Conservation (phyloP, 805 yeast species). For the Cyberlindnera euphorbiiphila region DNA sequence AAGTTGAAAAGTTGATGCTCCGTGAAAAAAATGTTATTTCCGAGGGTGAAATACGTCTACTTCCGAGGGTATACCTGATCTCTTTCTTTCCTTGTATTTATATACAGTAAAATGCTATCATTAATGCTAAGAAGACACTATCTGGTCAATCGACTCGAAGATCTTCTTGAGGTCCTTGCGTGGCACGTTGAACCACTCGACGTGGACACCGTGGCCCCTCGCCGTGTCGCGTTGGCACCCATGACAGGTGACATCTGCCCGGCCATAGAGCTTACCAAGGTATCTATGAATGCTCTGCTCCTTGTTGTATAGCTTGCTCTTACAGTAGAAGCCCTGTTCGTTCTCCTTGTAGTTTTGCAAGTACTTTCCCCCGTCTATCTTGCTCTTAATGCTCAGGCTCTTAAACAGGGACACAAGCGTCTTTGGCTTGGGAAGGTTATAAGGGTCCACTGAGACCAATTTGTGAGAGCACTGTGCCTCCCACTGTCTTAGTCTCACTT, state of each 20-base stretch:
- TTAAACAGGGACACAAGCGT: constrained; percentile 7
- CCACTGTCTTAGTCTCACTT: constrained; percentile 24
- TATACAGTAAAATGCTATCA: too few species aligned
- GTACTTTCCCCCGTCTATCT: neutral
- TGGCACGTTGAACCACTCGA: constrained; percentile 27
- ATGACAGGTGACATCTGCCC: constrained; percentile 25
- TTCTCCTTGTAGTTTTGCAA: constrained; percentile 5
- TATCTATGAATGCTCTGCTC: constrained; percentile 22
- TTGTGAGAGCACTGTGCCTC: constrained; percentile 25
- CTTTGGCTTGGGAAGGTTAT: constrained; percentile 1
- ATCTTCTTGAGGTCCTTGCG: constrained; percentile 14
- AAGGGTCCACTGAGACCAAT: constrained; percentile 17
- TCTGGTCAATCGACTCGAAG: constrained; percentile 16
- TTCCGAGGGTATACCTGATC: too few species aligned
- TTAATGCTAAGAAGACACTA: constrained; percentile 6
- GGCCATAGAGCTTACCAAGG: constrained; percentile 17
- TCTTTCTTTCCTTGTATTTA: too few species aligned
- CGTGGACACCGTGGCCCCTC: constrained; percentile 18
- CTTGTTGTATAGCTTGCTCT: constrained; percentile 8
- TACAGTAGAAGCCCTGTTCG: constrained; percentile 19
- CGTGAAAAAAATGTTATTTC: constrained; percentile 1
- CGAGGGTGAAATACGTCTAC: neutral
- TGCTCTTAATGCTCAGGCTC: constrained; percentile 5
- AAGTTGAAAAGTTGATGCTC: constrained; percentile 4
- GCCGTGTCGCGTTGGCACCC: constrained; percentile 18